Evolutionary conservation across 768 basidiomycete genomes (phyloP).

Genomic region (Collybia sordida): DNA sequence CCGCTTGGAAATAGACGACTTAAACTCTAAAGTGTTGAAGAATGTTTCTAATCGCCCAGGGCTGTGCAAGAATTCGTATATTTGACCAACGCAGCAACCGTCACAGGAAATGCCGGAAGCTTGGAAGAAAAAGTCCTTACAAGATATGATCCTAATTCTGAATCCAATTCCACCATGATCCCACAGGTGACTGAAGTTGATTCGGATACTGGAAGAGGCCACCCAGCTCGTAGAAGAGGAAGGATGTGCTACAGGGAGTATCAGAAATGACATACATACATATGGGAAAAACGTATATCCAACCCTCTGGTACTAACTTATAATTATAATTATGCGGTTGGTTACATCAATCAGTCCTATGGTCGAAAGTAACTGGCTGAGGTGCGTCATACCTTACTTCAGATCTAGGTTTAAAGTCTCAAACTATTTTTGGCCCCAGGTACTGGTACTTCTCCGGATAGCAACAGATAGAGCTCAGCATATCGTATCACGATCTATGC

Average conservation of each 20-base stretch:
- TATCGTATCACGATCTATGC: conserved; percentile 79
- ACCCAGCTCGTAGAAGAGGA: conserved; percentile 85
- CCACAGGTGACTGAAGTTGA: conserved; percentile 31
- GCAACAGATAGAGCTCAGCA: conserved; percentile 41
- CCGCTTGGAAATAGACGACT: conserved; percentile 84
- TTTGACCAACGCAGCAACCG: conserved; percentile 30
- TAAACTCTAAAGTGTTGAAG: conserved; percentile 65
- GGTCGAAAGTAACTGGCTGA: conserved; percentile 71
- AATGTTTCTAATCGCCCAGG: conserved; percentile 63
- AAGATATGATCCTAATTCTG: conserved; percentile 15
- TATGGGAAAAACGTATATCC: conserved; percentile 62
- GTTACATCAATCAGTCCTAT: conserved; percentile 68
- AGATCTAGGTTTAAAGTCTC: no score
- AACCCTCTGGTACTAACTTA: conserved; percentile 53
- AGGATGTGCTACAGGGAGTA: conserved; percentile 72
- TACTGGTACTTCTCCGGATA: conserved; percentile 47
- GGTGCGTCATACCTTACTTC: conserved; percentile 29
- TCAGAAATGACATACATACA: conserved; percentile 43
- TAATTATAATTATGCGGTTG: conserved; percentile 52
- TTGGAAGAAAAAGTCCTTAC: conserved; percentile 24
- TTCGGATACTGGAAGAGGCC: conserved; percentile 49
- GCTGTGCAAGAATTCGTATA: conserved; percentile 68
- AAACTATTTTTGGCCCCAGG: no score
- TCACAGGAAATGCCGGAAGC: conserved; percentile 39
- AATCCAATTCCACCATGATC: conserved; percentile 31